phyloP scores from a whole-genome alignment of 768 basidiomycete genomes.

The Coprinopsis sp. region DNA sequence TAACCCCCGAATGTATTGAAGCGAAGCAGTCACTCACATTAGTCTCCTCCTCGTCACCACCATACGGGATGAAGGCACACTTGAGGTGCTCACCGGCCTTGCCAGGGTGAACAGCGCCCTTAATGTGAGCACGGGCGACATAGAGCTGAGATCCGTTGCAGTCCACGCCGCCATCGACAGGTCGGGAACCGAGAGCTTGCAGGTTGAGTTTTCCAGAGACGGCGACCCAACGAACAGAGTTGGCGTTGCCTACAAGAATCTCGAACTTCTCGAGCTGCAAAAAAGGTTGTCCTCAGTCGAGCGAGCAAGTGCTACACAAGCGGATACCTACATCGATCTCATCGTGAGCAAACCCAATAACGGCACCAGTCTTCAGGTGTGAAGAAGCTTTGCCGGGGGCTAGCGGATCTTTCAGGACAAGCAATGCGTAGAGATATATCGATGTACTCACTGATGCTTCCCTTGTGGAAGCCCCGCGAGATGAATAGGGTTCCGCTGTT shows the following conservation, averaged over 20 bases:
- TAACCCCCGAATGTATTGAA: not conserved
- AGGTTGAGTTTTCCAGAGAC: conserved; percentile 42
- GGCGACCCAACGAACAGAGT: conserved; percentile 55
- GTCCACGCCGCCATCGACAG: conserved; percentile 69
- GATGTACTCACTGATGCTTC: conserved; percentile 48
- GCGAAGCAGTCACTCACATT: conserved; percentile 29
- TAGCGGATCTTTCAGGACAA: conserved; percentile 21
- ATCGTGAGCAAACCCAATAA: conserved; percentile 56
- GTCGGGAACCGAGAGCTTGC: conserved; percentile 36
- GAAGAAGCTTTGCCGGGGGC: conserved; percentile 64
- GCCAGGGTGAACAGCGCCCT: conserved; percentile 54
- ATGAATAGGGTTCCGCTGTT: conserved; percentile 50
- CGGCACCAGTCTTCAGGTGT: conserved; percentile 55
- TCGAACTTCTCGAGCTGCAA: conserved; percentile 59
- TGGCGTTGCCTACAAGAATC: conserved; percentile 61
- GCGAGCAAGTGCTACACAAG: not conserved
- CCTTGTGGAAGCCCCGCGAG: conserved; percentile 53
- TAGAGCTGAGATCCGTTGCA: conserved; percentile 55
- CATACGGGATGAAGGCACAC: conserved; percentile 56
- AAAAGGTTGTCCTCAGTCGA: conserved; percentile 22
- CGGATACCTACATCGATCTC: conserved; percentile 48
- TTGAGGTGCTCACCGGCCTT: conserved; percentile 54
- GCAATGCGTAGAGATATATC: not conserved
- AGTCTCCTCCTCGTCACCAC: conserved; percentile 45
- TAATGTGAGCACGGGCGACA: conserved; percentile 54